Percentiles rank a stretch among this genome's conserved stretches.
Evolutionary conservation across 2,329 filamentous ascomycete genomes (phyloP).

Genomic region (Microsporum audouinii): DNA sequence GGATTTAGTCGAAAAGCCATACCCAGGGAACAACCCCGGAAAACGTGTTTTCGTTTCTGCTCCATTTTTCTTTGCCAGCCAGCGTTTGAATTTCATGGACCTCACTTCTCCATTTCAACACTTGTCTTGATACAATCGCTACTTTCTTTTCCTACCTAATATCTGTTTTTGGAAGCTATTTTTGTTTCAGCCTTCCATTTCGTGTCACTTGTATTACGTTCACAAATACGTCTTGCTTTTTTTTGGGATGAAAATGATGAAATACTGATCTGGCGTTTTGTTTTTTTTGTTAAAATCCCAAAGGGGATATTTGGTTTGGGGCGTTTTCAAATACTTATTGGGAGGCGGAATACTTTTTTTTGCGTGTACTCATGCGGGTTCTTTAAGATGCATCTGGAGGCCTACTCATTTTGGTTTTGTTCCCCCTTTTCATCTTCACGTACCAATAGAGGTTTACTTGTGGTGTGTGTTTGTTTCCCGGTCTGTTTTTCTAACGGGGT

Average conservation of each 20-base stretch:
- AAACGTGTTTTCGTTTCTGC: neutral
- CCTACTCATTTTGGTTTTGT: neutral
- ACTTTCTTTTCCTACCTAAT: constrained; percentile 1
- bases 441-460: constrained; percentile 2
- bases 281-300: neutral
- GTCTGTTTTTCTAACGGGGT: neutral
- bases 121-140: constrained; percentile 3
- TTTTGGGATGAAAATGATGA: neutral
- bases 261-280: neutral
- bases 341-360: neutral
- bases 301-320: neutral
- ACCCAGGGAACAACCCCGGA: neutral
- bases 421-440: neutral
- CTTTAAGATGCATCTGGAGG: constrained; percentile 2
- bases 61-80: neutral
- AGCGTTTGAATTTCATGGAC: constrained; percentile 1
- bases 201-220: neutral
- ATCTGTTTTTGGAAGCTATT: neutral
- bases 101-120: neutral
- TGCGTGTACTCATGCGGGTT: neutral
- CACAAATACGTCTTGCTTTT: neutral
- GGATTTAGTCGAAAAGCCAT: neutral
- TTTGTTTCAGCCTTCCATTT: neutral
- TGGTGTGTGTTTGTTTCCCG: neutral
- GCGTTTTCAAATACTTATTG: neutral